Evolutionary conservation across 2,329 filamentous ascomycete genomes (phyloP).

Genomic region (Huntiella abstrusa): DNA sequence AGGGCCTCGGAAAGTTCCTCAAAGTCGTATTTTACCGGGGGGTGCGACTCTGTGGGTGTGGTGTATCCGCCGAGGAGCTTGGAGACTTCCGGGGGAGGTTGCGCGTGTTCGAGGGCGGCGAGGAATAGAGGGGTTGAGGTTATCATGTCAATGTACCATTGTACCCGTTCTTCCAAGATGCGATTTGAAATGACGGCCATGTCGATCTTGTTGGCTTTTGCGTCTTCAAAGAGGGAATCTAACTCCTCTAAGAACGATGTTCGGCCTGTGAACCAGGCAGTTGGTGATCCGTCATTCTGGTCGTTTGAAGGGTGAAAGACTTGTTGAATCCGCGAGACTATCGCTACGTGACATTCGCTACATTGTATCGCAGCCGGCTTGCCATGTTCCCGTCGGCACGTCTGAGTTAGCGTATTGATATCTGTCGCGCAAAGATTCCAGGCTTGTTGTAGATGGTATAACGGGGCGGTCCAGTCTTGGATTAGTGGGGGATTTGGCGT

Average conservation of each 20-base stretch:
- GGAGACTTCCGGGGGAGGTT: conserved; percentile 20
- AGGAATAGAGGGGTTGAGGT: conserved; percentile 23
- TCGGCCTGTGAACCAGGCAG: conserved; percentile 31
- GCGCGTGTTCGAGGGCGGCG: conserved; percentile 16
- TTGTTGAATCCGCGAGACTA: conserved; percentile 26
- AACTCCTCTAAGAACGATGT: conserved; percentile 30
- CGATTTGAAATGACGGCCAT: conserved; percentile 29
- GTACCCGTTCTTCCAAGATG: conserved; percentile 31
- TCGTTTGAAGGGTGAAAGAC: conserved; percentile 14
- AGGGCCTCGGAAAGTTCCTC: conserved; percentile 10
- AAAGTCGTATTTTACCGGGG: conserved; percentile 9
- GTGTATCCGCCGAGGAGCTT: conserved; percentile 1
- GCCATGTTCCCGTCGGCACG: conserved; percentile 25
- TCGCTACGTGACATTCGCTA: conserved; percentile 26
- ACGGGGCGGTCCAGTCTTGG: conserved; percentile 11
- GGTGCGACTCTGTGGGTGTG: not conserved
- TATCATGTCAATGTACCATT: conserved; percentile 31
- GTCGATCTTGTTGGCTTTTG: conserved; percentile 24
- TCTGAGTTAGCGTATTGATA: conserved; percentile 23
- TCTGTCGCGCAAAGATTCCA: conserved; percentile 22
- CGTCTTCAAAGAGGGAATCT: conserved; percentile 29
- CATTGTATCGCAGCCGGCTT: conserved; percentile 27
- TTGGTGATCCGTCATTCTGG: not conserved
- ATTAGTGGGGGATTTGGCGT: conserved; percentile 2
- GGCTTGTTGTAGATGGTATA: conserved; percentile 9